Conservation (phyloP, 805 yeast species). For the Ogataea pini region DNA sequence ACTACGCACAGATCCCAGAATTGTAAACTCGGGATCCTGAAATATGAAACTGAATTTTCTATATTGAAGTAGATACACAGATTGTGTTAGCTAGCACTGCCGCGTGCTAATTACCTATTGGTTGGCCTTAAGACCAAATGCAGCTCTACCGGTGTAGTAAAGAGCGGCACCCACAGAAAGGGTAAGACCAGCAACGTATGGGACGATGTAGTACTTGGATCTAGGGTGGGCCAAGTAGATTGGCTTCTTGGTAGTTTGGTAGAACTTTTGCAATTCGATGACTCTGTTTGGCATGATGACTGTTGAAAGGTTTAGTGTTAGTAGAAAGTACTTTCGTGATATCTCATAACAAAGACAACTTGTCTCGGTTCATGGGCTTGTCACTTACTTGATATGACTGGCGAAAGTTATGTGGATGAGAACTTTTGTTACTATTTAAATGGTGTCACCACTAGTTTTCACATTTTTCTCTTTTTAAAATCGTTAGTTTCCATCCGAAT, state of each 20-base stretch:
- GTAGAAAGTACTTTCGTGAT: neutral
- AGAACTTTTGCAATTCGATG: constrained; percentile 58
- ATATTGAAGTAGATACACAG: constrained; percentile 1
- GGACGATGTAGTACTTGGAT: constrained; percentile 71
- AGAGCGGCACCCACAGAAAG: constrained; percentile 66
- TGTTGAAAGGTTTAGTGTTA: constrained; percentile 3
- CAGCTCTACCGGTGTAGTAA: constrained; percentile 71
- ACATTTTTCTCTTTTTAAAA: neutral
- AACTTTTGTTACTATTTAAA: neutral
- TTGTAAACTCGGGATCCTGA: neutral
- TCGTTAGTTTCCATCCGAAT: neutral
- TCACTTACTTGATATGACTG: constrained; percentile 4
- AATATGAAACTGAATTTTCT: neutral
- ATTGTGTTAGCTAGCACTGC: neutral
- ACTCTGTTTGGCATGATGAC: constrained; percentile 38
- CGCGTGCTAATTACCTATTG: constrained; percentile 20
- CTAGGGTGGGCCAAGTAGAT: constrained; percentile 59
- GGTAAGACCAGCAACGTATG: constrained; percentile 75
- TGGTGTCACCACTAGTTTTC: neutral
- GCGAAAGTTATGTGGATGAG: neutral
- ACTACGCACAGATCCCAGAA: constrained; percentile 3
- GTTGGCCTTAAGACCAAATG: constrained; percentile 61
- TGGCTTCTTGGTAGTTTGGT: constrained; percentile 59
- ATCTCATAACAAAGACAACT: neutral
- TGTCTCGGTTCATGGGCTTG: neutral